phyloP scores from a whole-genome alignment of 768 basidiomycete species.

The Zangia roseola region DNA sequence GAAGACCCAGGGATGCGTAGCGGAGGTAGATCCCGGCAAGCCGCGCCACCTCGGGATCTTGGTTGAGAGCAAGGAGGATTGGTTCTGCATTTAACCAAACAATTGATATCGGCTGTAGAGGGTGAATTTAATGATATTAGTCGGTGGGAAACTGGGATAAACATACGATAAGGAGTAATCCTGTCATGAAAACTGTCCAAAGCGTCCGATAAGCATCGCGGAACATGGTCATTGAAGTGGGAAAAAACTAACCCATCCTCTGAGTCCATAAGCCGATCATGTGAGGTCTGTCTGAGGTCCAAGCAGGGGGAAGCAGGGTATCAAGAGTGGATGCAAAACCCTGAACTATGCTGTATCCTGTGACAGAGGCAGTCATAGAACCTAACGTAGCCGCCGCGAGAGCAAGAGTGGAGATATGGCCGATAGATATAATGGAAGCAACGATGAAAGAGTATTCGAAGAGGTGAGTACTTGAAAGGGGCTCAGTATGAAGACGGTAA shows the following conservation, averaged over 20 bases:
- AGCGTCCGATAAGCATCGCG: conserved; percentile 4
- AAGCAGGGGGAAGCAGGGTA: conserved; percentile 91
- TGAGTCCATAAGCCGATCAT: conserved; percentile 91
- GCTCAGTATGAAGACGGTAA: neutral
- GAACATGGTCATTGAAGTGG: neutral
- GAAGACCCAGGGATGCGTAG: conserved; percentile 76
- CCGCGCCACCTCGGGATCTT: conserved; percentile 81
- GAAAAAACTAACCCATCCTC: conserved; percentile 64
- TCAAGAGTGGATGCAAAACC: conserved; percentile 86
- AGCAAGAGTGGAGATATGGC: conserved; percentile 86
- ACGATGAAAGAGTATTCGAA: conserved; percentile 87
- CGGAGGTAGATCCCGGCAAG: conserved; percentile 77
- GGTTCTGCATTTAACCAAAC: conserved; percentile 85
- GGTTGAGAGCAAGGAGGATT: conserved; percentile 70
- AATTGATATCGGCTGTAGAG: conserved; percentile 47
- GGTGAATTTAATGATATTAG: neutral
- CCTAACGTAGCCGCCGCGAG: conserved; percentile 80
- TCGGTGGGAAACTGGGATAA: neutral
- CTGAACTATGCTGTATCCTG: conserved; percentile 63
- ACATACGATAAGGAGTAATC: conserved; percentile 58
- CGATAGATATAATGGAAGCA: conserved; percentile 81
- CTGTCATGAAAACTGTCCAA: conserved; percentile 58
- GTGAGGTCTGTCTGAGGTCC: conserved; percentile 83
- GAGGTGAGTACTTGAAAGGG: conserved; percentile 59
- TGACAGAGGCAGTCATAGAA: conserved; percentile 69